Percentiles rank a stretch among this genome's conserved stretches.
Evolutionary conservation across 495 filamentous ascomycete genomes (phyloP).

Genomic region (Aspergillus sparsus): DNA sequence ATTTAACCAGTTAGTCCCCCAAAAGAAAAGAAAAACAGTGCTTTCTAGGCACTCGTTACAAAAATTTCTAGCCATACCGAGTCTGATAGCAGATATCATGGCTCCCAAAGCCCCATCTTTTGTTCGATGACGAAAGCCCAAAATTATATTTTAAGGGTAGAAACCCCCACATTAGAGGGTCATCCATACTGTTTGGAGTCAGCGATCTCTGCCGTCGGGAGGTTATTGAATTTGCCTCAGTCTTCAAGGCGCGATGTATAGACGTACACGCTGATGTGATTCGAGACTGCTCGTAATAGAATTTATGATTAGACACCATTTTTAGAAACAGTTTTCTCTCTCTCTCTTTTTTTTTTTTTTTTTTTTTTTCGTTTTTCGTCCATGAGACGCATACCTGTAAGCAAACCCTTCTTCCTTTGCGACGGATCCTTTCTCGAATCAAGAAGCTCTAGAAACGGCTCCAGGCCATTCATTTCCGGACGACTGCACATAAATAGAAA

Average conservation of each 20-base stretch:
- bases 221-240: conserved; percentile 11
- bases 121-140: conserved; percentile 60
- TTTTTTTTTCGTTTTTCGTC: no score
- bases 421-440: conserved; percentile 70
- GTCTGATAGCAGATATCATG: conserved; percentile 82
- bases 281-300: conserved; percentile 67
- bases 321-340: no score
- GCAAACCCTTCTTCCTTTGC: conserved; percentile 69
- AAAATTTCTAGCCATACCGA: conserved; percentile 28
- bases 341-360: no score
- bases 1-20: no score
- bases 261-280: conserved; percentile 95
- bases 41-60: no score
- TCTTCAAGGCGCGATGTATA: conserved; percentile 25
- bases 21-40: background rate
- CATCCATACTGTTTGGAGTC: conserved; percentile 71
- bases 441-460: conserved; percentile 71
- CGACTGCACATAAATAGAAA: conserved; percentile 46
- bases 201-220: conserved; percentile 26
- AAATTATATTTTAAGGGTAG: conserved; percentile 71
- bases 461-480: conserved; percentile 67
- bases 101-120: conserved; percentile 84
- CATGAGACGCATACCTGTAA: conserved; percentile 68
- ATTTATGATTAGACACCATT: conserved; percentile 19
- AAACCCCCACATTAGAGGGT: conserved; percentile 89